phyloP scores from a whole-genome alignment of 1,284 basidiomycete species.

The Porogramme epimiltina region DNA sequence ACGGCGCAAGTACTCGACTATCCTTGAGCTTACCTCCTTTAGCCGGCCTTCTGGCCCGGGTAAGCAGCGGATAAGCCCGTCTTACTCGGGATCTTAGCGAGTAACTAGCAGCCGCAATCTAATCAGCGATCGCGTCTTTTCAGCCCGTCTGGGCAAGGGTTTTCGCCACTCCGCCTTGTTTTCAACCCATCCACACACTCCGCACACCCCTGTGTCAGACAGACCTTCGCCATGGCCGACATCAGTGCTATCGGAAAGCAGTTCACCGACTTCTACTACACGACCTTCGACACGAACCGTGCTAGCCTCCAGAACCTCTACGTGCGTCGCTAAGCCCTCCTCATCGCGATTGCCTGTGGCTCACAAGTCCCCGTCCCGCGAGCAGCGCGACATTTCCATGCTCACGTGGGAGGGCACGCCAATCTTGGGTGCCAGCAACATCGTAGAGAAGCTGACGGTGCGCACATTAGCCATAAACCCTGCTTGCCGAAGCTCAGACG shows the following conservation, averaged over 20 bases:
- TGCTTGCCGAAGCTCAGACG: neutral
- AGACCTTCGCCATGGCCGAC: slow-evolving; percentile 60
- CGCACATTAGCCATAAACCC: slow-evolving; percentile 21
- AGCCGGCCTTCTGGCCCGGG: too few relatives aligned
- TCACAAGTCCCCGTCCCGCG: slow-evolving; percentile 5
- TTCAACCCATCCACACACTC: slow-evolving; percentile 15
- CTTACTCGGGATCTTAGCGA: slow-evolving; percentile 17
- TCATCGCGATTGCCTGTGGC: slow-evolving; percentile 3
- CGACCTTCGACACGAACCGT: slow-evolving; percentile 69
- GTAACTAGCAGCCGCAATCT: slow-evolving; percentile 13
- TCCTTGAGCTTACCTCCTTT: too few relatives aligned
- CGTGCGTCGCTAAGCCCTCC: slow-evolving; percentile 45
- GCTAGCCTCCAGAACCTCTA: slow-evolving; percentile 62
- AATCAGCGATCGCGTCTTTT: slow-evolving; percentile 22
- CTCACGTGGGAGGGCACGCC: slow-evolving; percentile 82
- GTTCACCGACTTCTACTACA: slow-evolving; percentile 79
- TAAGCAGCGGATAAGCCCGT: neutral
- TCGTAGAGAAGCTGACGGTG: slow-evolving; percentile 85
- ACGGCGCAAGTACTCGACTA: too few relatives aligned
- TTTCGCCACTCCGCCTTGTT: slow-evolving; percentile 2
- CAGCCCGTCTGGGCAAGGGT: slow-evolving; percentile 14
- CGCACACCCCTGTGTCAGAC: slow-evolving; percentile 22
- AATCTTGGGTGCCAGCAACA: slow-evolving; percentile 59
- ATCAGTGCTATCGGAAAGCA: slow-evolving; percentile 64
- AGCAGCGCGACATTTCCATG: slow-evolving; percentile 84